These are phyloP conservation scores for Trifolium fragiferum DNA, from an alignment of 306 rosid species.

Conservation along the genomic window DNA sequence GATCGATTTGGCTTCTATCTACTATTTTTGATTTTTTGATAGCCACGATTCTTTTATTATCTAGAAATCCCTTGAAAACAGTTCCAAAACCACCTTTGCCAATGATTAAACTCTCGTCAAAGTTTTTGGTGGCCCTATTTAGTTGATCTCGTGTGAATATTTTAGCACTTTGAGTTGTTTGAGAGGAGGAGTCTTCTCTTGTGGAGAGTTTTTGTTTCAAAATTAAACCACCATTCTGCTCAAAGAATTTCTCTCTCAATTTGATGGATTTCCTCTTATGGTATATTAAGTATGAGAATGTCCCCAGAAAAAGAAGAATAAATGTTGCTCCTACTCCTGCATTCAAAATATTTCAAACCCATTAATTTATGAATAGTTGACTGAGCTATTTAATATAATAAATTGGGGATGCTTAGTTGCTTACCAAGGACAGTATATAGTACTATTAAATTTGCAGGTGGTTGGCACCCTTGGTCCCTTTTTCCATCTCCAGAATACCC, in stretches of 20 bases:
- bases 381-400: background rate
- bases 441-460: background rate
- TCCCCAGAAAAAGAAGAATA: background rate
- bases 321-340: conserved; percentile 25
- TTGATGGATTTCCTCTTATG: conserved; percentile 39
- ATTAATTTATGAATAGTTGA: background rate
- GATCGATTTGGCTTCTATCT: conserved; percentile 42
- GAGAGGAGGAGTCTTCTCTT: background rate
- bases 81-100: conserved; percentile 53
- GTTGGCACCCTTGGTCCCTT: background rate
- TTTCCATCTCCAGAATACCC: conserved; percentile 15
- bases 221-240: conserved; percentile 47
- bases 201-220: conserved; percentile 36
- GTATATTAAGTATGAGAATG: conserved; percentile 19
- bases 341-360: background rate
- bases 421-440: background rate
- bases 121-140: conserved; percentile 51
- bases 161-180: background rate
- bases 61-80: conserved; percentile 42
- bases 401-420: background rate
- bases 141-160: conserved; percentile 42
- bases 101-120: conserved; percentile 29
- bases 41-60: conserved; percentile 24
- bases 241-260: conserved; percentile 39
- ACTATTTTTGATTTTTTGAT: conserved; percentile 2